phyloP scores from a whole-genome alignment of 768 basidiomycete genomes.

The Arthromyces matolae region DNA sequence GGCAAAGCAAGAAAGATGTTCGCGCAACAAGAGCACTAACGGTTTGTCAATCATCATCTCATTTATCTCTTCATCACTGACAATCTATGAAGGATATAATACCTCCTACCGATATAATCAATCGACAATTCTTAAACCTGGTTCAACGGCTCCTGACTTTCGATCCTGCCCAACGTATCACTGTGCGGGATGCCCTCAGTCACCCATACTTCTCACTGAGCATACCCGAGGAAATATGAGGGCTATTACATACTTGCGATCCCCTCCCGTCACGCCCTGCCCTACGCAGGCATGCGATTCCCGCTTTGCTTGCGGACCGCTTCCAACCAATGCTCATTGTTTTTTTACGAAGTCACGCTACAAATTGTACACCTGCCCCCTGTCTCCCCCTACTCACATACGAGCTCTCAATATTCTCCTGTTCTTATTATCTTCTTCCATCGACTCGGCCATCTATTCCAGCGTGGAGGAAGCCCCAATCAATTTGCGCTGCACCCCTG shows the following conservation, averaged over 20 bases:
- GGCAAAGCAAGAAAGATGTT: conserved; percentile 93
- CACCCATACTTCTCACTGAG: conserved; percentile 81
- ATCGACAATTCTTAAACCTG: conserved; percentile 81
- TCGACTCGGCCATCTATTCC: conserved; percentile 4
- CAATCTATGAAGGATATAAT: conserved; percentile 68
- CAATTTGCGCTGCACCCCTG: neutral
- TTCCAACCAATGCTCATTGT: conserved; percentile 7
- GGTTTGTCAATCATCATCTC: conserved; percentile 44
- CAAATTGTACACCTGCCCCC: conserved; percentile 13
- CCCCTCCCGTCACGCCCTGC: conserved; percentile 3
- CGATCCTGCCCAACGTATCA: conserved; percentile 85
- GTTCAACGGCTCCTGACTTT: conserved; percentile 85
- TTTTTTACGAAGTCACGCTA: conserved; percentile 11
- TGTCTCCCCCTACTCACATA: conserved; percentile 5
- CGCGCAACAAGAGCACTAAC: conserved; percentile 73
- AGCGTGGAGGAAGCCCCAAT: conserved; percentile 2
- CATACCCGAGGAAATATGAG: conserved; percentile 66
- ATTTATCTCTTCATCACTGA: conserved; percentile 10
- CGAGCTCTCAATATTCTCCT: conserved; percentile 5
- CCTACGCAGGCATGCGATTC: neutral
- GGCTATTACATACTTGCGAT: conserved; percentile 13
- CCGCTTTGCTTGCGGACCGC: conserved; percentile 2
- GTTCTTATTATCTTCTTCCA: conserved; percentile 7
- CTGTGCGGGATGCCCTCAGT: conserved; percentile 81
- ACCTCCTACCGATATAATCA: conserved; percentile 66